phyloP scores from a whole-genome alignment of 331 rosid genomes.

The Acacia concinna region DNA sequence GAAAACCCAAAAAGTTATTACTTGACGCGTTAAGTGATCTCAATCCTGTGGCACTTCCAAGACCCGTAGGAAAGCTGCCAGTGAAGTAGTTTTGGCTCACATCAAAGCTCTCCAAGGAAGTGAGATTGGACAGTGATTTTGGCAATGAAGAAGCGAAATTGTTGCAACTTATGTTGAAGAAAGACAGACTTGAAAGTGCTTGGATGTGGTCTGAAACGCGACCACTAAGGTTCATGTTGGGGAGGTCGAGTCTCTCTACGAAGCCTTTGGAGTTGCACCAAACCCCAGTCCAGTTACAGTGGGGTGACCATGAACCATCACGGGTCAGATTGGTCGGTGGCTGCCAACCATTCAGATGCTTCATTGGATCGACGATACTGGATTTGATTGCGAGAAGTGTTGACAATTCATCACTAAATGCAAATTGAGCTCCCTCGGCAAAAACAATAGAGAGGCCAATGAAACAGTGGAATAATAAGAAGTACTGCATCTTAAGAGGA shows the following conservation, averaged over 20 bases:
- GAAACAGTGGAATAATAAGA: constrained; percentile 52
- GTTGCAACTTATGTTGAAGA: constrained; percentile 62
- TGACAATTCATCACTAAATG: constrained; percentile 48
- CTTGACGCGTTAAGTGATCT: constrained; percentile 67
- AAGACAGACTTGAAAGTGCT: constrained; percentile 51
- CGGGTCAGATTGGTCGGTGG: constrained; percentile 24
- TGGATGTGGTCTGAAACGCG: constrained; percentile 55
- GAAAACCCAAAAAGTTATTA: constrained; percentile 71
- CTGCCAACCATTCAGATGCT: constrained; percentile 60
- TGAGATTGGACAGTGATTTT: constrained; percentile 54
- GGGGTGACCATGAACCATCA: constrained; percentile 23
- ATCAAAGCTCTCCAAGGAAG: constrained; percentile 64
- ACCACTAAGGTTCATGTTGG: constrained; percentile 82
- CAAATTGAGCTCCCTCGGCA: constrained; percentile 39
- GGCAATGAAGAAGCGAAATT: constrained; percentile 61
- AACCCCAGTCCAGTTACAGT: constrained; percentile 86
- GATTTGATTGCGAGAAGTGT: constrained; percentile 62
- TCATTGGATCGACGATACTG: constrained; percentile 55
- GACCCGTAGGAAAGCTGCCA: constrained; percentile 68
- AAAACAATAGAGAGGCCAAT: constrained; percentile 52
- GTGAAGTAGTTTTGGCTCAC: constrained; percentile 80
- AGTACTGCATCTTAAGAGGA: constrained; percentile 41
- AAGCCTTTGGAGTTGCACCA: constrained; percentile 63
- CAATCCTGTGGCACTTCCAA: constrained; percentile 58
- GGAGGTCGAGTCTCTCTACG: constrained; percentile 69